phyloP scores from a whole-genome alignment of 2,329 filamentous ascomycete genomes.

The Claviceps quebecensis region DNA sequence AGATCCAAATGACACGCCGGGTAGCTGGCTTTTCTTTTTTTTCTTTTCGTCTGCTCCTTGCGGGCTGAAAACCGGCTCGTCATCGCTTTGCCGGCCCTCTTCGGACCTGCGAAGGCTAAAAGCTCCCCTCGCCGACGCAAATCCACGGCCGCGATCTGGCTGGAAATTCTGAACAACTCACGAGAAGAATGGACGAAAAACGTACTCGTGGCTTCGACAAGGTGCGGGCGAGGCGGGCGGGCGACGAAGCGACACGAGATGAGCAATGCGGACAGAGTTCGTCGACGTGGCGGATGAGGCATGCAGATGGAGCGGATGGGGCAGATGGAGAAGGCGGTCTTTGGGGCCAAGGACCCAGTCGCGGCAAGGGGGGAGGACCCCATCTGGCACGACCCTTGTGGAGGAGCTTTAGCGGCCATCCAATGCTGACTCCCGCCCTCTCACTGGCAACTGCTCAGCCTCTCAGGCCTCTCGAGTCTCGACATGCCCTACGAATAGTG shows the following conservation, averaged over 20 bases:
- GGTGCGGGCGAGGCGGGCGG: too few relatives aligned
- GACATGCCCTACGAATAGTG: too few relatives aligned
- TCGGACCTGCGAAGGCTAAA: too few relatives aligned
- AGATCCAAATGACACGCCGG: slow-evolving; percentile 8
- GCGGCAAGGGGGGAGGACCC: slow-evolving; percentile 4
- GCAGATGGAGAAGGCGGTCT: slow-evolving; percentile 1
- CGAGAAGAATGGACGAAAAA: too few relatives aligned
- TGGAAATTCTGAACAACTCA: too few relatives aligned
- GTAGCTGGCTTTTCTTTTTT: background rate
- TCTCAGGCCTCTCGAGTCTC: too few relatives aligned
- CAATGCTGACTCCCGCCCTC: too few relatives aligned
- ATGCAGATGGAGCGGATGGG: background rate
- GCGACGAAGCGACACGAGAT: background rate
- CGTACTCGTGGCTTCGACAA: too few relatives aligned
- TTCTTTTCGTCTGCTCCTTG: background rate
- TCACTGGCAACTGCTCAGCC: too few relatives aligned
- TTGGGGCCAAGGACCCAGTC: slow-evolving; percentile 3
- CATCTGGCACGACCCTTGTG: slow-evolving; percentile 4
- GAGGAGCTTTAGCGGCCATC: background rate
- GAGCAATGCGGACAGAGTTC: background rate
- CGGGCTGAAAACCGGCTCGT: slow-evolving; percentile 5
- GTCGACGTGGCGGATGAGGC: background rate
- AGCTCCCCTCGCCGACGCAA: too few relatives aligned
- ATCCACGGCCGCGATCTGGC: too few relatives aligned
- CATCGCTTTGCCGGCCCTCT: background rate